phyloP scores from a whole-genome alignment of 2,329 filamentous ascomycete species.

The Aspergillus fructus region DNA sequence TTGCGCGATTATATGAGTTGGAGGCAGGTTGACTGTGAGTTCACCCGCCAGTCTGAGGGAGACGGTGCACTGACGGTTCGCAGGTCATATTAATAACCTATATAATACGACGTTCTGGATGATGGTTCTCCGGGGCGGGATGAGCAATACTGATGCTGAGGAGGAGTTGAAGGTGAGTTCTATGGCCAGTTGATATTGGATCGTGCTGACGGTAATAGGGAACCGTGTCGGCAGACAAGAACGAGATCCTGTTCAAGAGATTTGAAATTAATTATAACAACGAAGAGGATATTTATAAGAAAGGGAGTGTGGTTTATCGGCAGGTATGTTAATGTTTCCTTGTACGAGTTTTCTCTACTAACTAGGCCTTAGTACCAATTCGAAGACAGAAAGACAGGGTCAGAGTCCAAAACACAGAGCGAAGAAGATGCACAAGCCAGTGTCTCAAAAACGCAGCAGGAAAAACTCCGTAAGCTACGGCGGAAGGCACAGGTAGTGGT shows the following conservation, averaged over 20 bases:
- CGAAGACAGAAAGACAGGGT: constrained; percentile 55
- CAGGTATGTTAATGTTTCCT: constrained; percentile 54
- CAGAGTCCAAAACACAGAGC: constrained; percentile 23
- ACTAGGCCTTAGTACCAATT: constrained; percentile 61
- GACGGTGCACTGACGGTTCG: neutral
- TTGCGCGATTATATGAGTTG: constrained; percentile 94
- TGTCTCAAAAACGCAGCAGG: constrained; percentile 74
- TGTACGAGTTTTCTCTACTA: neutral
- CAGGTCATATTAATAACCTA: constrained; percentile 95
- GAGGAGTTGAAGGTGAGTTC: constrained; percentile 66
- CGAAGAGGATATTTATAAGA: constrained; percentile 86
- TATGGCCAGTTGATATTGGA: neutral
- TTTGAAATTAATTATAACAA: constrained; percentile 98
- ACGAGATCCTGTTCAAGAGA: constrained; percentile 86
- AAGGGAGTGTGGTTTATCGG: constrained; percentile 86
- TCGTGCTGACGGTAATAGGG: constrained; percentile 55
- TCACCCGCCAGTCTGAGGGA: too few species aligned
- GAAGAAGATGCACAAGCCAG: constrained; percentile 29
- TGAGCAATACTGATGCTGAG: constrained; percentile 77
- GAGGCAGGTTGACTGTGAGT: constrained; percentile 91
- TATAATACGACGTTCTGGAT: constrained; percentile 98
- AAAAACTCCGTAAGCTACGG: constrained; percentile 78
- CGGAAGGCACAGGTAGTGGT: constrained; percentile 78
- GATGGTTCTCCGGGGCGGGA: constrained; percentile 73
- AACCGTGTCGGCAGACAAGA: constrained; percentile 82